Evolutionary conservation across 2,329 filamentous ascomycete species (phyloP), one percentile per base, ranked within the genome.

Genomic region (Aspergillus arachidicola): DNA sequence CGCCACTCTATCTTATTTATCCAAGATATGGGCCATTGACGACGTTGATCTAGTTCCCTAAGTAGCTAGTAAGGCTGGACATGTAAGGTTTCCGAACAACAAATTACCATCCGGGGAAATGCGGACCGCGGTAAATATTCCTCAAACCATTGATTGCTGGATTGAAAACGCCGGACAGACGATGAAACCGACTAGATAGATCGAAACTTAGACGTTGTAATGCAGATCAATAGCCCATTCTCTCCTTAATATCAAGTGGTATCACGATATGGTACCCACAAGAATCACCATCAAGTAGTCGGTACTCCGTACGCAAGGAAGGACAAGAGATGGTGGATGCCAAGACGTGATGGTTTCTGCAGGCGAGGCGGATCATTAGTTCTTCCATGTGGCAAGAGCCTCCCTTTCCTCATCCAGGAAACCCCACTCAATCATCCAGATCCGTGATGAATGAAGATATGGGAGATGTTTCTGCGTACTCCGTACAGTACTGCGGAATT

Each of bases 301-400:
- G 14, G 34, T 36, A 32, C 30, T 10, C 9, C 10, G 9, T 32
- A 50, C 26, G 46, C 46, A 51, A 51, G 28, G 48, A 51, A 32
- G 28, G 16, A n/a, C 30, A 51, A n/a, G 48, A 32, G 14, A 30
- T 28, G 46, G 45, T 50, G 46, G 46, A 32, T 51, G 48, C 48
- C 48, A 51, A 51, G 32, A 23, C 30, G 36, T 16, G 56, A 45
- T 45, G 43, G 50, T 23, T 57, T 57, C 51, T 50, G 43, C 38
- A 48, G 34, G 45, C 58, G 55, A 59, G 41, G 26, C 50, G 62
- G 62, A 61, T 48, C 28, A 61, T 51, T 59, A 32, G 28, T 60
- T 62, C 32, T 16, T 46, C 63, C 63, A 32, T 48, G 21, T 14
- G n/a, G 59, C 53, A 54, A 62, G 57, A 64, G 63, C 63, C 63